Evolutionary conservation across 495 filamentous ascomycete species (phyloP).

Genomic region (Amniculicola lignicola): DNA sequence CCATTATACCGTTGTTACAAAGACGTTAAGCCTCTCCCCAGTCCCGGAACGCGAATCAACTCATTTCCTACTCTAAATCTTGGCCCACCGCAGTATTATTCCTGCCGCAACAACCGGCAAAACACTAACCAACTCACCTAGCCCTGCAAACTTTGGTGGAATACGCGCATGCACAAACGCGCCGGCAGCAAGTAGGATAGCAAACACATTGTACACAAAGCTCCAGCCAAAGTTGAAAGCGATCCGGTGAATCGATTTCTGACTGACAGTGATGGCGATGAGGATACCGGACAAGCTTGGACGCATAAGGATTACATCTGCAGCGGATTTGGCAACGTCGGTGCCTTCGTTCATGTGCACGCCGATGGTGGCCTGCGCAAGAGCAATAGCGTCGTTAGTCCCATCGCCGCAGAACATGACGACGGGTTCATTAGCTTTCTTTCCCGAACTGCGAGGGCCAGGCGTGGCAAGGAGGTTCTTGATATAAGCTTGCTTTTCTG

Average conservation of each 20-base stretch:
- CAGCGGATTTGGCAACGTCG: conserved; percentile 65
- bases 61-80: too few relatives aligned
- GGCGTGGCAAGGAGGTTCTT: conserved; percentile 37
- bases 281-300: conserved; percentile 57
- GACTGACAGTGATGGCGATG: conserved; percentile 55
- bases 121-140: conserved; percentile 77
- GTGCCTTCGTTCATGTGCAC: conserved; percentile 54
- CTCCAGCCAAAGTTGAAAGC: conserved; percentile 72
- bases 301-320: conserved; percentile 65
- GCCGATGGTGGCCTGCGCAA: conserved; percentile 67
- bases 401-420: conserved; percentile 75
- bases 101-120: conserved; percentile 67
- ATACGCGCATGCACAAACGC: conserved; percentile 61
- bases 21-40: too few relatives aligned
- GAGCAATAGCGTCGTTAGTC: conserved; percentile 72
- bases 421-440: conserved; percentile 20
- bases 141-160: conserved; percentile 67
- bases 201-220: conserved; percentile 69
- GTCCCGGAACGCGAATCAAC: too few relatives aligned
- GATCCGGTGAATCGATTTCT: conserved; percentile 53
- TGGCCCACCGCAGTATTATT: conserved; percentile 44
- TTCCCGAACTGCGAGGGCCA: not conserved
- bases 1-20: too few relatives aligned
- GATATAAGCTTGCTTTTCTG: conserved; percentile 62
- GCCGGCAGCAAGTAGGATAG: conserved; percentile 65